phyloP scores from a whole-genome alignment of 192 early-diverging fungal species.

The Bifiguratus adelaidae region DNA sequence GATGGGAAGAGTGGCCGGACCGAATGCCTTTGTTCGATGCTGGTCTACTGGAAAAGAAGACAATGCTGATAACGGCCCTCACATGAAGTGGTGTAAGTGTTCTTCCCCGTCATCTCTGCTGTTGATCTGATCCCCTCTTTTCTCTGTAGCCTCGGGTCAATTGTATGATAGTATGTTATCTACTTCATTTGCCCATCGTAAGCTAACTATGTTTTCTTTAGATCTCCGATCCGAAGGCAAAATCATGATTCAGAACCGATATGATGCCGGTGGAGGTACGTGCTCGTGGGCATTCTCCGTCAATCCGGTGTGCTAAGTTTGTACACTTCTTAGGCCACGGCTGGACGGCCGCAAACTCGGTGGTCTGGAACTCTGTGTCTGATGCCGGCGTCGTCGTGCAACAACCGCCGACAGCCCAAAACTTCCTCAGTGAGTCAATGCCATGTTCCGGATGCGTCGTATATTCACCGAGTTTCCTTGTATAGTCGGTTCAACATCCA shows the following conservation, averaged over 20 bases:
- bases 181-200: background rate
- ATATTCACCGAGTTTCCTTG: background rate
- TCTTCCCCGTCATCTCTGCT: background rate
- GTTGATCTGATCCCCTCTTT: background rate
- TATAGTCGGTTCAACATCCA: constrained; percentile 11
- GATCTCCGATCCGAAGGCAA: constrained; percentile 15
- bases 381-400: constrained; percentile 29
- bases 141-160: constrained; percentile 12
- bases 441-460: background rate
- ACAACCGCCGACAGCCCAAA: constrained; percentile 18
- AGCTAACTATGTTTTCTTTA: background rate
- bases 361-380: constrained; percentile 32
- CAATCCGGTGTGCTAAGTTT: background rate
- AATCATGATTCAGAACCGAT: constrained; percentile 30
- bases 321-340: constrained; percentile 19
- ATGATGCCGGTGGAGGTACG: constrained; percentile 17
- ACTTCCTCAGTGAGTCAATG: constrained; percentile 23
- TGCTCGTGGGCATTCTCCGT: background rate
- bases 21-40: constrained; percentile 24
- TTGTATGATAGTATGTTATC: constrained; percentile 16
- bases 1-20: constrained; percentile 27
- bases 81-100: constrained; percentile 36
- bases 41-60: constrained; percentile 1
- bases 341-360: constrained; percentile 28
- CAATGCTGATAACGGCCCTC: constrained; percentile 26